phyloP scores from a whole-genome alignment of 2,329 filamentous ascomycete species.

The Cercospora nicotianae region DNA sequence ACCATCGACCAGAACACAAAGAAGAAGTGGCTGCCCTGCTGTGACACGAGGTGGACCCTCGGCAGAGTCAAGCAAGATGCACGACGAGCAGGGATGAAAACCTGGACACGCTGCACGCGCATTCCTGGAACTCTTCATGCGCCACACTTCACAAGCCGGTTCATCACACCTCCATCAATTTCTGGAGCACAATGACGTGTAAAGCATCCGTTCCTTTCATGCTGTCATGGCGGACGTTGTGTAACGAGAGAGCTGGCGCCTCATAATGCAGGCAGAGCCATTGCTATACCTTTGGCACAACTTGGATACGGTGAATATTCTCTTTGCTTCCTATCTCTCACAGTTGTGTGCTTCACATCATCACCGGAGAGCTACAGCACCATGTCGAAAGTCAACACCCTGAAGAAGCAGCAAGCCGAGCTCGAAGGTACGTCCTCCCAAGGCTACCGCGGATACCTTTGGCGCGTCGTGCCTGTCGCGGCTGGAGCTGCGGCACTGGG shows the following conservation, averaged over 20 bases:
- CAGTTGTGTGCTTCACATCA: neutral
- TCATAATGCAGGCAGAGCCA: neutral
- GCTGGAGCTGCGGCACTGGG: slow-evolving; percentile 14
- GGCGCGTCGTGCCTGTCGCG: slow-evolving; percentile 9
- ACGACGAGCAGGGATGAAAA: slow-evolving; percentile 16
- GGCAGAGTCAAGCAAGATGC: neutral
- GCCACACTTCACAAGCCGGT: slow-evolving; percentile 15
- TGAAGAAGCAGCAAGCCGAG: slow-evolving; percentile 46
- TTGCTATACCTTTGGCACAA: neutral
- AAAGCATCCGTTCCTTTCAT: neutral
- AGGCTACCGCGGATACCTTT: slow-evolving; percentile 8
- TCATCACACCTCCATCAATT: slow-evolving; percentile 11
- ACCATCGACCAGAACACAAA: neutral
- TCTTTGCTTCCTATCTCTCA: neutral
- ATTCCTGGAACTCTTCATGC: slow-evolving; percentile 9
- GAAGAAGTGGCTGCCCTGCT: neutral
- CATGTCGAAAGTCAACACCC: slow-evolving; percentile 36
- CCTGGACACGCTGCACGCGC: slow-evolving; percentile 8
- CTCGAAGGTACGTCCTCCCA: slow-evolving; percentile 41
- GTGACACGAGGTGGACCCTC: neutral
- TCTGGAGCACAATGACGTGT: slow-evolving; percentile 21
- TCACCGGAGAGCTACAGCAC: neutral
- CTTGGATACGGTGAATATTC: slow-evolving; percentile 3
- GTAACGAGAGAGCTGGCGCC: slow-evolving; percentile 19
- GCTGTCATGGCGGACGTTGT: slow-evolving; percentile 15